Evolutionary conservation across 805 yeast genomes (phyloP).

Genomic region (Lachancea mirantina): DNA sequence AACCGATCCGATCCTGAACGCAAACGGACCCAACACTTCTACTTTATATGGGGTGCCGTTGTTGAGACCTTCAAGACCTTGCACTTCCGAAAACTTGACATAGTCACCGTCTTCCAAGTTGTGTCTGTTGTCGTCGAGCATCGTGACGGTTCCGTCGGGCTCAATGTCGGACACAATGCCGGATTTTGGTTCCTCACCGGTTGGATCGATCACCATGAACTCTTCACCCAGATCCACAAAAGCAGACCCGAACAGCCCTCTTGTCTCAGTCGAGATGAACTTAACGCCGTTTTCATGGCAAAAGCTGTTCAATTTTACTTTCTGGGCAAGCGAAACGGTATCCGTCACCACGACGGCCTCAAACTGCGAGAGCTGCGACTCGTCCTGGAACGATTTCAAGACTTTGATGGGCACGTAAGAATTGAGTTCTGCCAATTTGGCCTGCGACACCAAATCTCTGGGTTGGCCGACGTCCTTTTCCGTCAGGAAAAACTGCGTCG

Average conservation of each 20-base stretch:
- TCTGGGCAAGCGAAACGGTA: conserved; percentile 57
- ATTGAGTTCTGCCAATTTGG: conserved; percentile 73
- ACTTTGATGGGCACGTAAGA: conserved; percentile 82
- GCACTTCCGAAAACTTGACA: conserved; percentile 80
- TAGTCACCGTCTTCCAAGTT: conserved; percentile 88
- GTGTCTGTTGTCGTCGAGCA: conserved; percentile 86
- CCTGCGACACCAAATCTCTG: conserved; percentile 66
- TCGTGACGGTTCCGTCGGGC: conserved; percentile 82
- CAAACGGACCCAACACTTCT: conserved; percentile 89
- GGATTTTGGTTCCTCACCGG: conserved; percentile 85
- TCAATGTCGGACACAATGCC: conserved; percentile 92
- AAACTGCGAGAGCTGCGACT: conserved; percentile 43
- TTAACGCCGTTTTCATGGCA: conserved; percentile 70
- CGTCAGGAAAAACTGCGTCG: conserved; percentile 79
- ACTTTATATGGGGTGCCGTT: conserved; percentile 68
- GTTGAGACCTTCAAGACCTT: conserved; percentile 70
- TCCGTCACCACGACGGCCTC: conserved; percentile 85
- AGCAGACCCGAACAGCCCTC: conserved; percentile 82
- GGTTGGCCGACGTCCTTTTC: conserved; percentile 68
- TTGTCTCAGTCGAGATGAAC: conserved; percentile 72
- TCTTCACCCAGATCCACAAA: conserved; percentile 86
- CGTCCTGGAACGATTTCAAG: conserved; percentile 46
- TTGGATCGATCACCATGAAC: conserved; percentile 74
- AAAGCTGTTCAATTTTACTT: conserved; percentile 63
- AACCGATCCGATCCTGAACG: conserved; percentile 61